Conservation (phyloP, 805 yeast genomes). For the Blastobotrys chiropterorum region DNA sequence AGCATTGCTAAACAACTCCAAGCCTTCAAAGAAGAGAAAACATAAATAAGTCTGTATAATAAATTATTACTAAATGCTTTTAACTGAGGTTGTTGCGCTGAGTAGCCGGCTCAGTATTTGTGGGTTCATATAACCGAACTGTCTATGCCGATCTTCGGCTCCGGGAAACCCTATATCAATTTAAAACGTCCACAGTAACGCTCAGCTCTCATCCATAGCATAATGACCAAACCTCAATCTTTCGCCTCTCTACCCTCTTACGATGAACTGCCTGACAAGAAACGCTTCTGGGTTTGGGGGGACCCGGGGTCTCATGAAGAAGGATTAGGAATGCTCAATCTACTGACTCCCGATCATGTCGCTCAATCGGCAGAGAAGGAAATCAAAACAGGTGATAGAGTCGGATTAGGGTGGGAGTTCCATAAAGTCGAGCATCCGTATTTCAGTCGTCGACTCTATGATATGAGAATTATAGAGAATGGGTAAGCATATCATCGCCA, state of each 20-base stretch:
- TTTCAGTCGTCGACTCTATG: slow-evolving; percentile 10
- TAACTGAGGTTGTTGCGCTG: neutral
- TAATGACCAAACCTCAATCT: neutral
- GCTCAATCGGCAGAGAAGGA: slow-evolving; percentile 18
- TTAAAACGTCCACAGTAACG: no score
- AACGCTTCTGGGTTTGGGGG: slow-evolving; percentile 26
- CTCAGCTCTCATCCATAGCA: no score
- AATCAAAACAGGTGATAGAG: slow-evolving; percentile 20
- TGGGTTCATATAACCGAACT: neutral
- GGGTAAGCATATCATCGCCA: no score
- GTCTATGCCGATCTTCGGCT: no score
- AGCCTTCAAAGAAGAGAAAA: slow-evolving; percentile 3
- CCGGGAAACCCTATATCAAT: no score
- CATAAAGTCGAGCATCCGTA: slow-evolving; percentile 18
- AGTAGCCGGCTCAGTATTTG: no score
- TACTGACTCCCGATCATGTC: slow-evolving; percentile 22
- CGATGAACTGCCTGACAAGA: slow-evolving; percentile 20
- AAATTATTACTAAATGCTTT: no score
- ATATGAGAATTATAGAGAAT: neutral
- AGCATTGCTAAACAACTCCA: neutral
- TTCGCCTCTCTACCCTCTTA: slow-evolving; percentile 17
- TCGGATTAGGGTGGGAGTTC: slow-evolving; percentile 22
- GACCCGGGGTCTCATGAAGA: slow-evolving; percentile 26
- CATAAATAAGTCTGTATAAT: neutral
- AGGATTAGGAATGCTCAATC: slow-evolving; percentile 23